phyloP scores from a whole-genome alignment of 2,329 filamentous ascomycete species.

The Diaporthe capsici region DNA sequence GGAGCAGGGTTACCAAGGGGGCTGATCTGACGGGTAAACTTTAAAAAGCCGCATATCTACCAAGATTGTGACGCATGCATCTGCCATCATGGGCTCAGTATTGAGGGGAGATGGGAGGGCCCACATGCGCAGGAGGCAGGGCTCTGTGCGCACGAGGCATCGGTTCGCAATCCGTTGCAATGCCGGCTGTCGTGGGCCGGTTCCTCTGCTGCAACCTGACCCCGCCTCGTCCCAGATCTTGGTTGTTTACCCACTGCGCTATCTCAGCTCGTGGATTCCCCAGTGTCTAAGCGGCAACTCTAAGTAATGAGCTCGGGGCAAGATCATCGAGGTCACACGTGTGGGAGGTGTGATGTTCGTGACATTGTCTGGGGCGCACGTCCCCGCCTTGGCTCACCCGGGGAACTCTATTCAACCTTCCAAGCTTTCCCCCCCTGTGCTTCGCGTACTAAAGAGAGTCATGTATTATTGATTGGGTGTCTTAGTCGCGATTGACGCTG shows the following conservation, averaged over 20 bases:
- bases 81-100: background rate
- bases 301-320: background rate
- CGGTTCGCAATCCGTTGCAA: background rate
- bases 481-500: background rate
- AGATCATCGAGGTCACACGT: background rate
- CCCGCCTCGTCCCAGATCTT: background rate
- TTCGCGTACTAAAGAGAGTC: background rate
- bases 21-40: constrained; percentile 1
- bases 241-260: background rate
- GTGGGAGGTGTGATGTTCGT: background rate
- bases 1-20: too few species aligned
- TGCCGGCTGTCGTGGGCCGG: background rate
- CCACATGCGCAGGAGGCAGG: background rate
- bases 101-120: background rate
- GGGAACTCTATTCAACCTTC: background rate
- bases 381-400: background rate
- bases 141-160: constrained; percentile 18
- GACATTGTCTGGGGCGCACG: background rate
- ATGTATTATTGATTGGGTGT: background rate
- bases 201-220: background rate
- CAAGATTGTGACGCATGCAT: background rate
- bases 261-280: background rate
- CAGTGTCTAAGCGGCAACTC: constrained; percentile 12
- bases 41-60: background rate
- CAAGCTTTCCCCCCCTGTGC: background rate